A percentile compares a stretch with the other conserved stretches of the same genome.
phyloP scores from a whole-genome alignment of 305 asterid species.

The Fraxinus ornus region DNA sequence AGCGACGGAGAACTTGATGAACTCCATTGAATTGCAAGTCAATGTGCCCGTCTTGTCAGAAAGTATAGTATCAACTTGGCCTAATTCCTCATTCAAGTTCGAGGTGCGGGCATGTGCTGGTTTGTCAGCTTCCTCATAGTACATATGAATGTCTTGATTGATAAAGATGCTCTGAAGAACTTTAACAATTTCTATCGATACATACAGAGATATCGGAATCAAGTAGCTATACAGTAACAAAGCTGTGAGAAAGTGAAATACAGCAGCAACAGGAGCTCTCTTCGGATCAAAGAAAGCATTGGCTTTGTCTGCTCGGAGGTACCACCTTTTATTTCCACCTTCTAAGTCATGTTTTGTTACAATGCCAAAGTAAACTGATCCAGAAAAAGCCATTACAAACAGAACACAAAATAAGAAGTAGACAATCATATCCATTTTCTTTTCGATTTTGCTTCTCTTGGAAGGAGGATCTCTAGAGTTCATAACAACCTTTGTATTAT shows the following conservation, averaged over 20 bases:
- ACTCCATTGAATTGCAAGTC: constrained; percentile 95
- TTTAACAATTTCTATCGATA: constrained; percentile 84
- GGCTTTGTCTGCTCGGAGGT: constrained; percentile 57
- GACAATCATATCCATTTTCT: constrained; percentile 71
- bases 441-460: constrained; percentile 74
- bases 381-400: constrained; percentile 56
- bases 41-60: constrained; percentile 93
- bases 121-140: constrained; percentile 79
- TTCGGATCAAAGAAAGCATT: constrained; percentile 68
- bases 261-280: constrained; percentile 66
- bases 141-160: constrained; percentile 76
- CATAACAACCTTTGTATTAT: constrained; percentile 82
- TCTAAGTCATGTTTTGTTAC: constrained; percentile 54
- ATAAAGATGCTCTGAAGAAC: constrained; percentile 91
- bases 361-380: constrained; percentile 74
- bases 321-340: constrained; percentile 70
- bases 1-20: constrained; percentile 81
- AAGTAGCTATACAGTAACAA: constrained; percentile 72
- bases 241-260: constrained; percentile 75
- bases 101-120: constrained; percentile 95
- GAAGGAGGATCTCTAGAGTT: constrained; percentile 88
- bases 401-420: constrained; percentile 64
- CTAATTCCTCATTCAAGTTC: constrained; percentile 83
- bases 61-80: constrained; percentile 89
- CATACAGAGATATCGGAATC: constrained; percentile 85